Base-by-base conservation (phyloP, 2,329 filamentous ascomycete species). In the Pezicula rhizophila region DNA sequence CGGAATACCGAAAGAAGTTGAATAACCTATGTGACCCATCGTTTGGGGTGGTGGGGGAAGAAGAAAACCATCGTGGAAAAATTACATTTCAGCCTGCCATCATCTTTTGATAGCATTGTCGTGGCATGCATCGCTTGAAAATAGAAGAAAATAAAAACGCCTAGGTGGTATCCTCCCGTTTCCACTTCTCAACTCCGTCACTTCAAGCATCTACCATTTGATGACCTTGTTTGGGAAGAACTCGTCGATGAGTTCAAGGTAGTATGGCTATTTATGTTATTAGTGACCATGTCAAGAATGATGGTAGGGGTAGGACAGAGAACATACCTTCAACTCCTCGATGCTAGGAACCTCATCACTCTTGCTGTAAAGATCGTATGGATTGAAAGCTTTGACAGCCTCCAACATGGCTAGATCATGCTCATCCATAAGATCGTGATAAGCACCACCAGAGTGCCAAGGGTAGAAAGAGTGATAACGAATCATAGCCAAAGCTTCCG, bases 281-380 rank as follows among this genome's bases (percentile, higher is more conserved):
- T 47, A 58, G 54, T 25, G 33, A 7, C 6, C 23, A 23, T 23
- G 6, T 23, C 23, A 43, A 8, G 2, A 2, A 25, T 12, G 14
- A 25, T 33, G 5, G 54, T 15, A 31, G 12, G 7, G 38, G 31
- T 37, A 38, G 8, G 14, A 2, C 7, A 46, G 26, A 3, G n/a
- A 51, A 59, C 70, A 57, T 59, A 79, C 77, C 77, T 92, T 95
- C 50, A 95, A 72, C 60, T 87, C 80, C 62, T 89, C 85, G 1
- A 84, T 79, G 49, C 79, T 83, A 1, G 89, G 89, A 18, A 89
- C 76, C 20, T 81, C 87, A 61, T 95, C 89, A 59, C 84, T 90
- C 82, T 95, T 95, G 73, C 86, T 92, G 73, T 95, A 95, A 46
- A 95, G 65, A 64, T 95, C 90, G 61, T 95, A 96, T 0, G 89